Base-by-base conservation (phyloP, 179 eudicot genomes). In the Heliamphora pulchella region DNA sequence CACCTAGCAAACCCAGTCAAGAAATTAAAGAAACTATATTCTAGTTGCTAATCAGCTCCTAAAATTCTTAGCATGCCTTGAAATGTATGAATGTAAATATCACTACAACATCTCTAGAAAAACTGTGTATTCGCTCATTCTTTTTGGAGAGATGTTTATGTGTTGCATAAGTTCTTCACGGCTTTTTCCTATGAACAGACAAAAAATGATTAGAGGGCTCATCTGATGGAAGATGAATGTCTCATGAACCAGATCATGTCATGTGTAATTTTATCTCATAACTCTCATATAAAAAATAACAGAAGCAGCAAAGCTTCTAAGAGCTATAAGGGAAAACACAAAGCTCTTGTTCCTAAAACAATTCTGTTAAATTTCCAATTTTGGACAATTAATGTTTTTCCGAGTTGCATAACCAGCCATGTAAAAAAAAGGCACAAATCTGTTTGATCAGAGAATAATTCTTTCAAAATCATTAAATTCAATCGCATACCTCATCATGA, bases 401-500 rank as follows among this genome's bases (percentile, higher is more conserved):
- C 39, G n/a, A 71, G 47, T 74, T 41, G 39, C 46, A 57, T 22
- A 57, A 22, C 11, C 50, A 39, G 77, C 11, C 18, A 74, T 39
- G 65, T 41, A 20, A 15, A 11, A 18, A 55, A 39, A 74, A 39
- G 6, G 48, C 61, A 55, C 18, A 55, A 74, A 8, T 15, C 61
- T 41, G 57, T 55, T 74, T 2, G 2, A 13, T 20, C 62, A 74
- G 65, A 74, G 20, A 55, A 31, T 39, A n/a, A 39, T 43, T 18
- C 31, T 48, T 53, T 51, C 59, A 9, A 50, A 72, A 9, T 54
- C 22, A 22, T 8, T 53, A 55, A 63, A 43, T 14, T 5, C 66
- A 3, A 72, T 18, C 44, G 63, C 82, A 65, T 84, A 90, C 91
- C 88, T 86, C 80, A 53, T 71, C 80, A 73, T 86, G 82, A 53